Evolutionary conservation across 2,329 filamentous ascomycete species (phyloP), one percentile per base, ranked within the genome.

Genomic region (Scolecobasidium constrictum): DNA sequence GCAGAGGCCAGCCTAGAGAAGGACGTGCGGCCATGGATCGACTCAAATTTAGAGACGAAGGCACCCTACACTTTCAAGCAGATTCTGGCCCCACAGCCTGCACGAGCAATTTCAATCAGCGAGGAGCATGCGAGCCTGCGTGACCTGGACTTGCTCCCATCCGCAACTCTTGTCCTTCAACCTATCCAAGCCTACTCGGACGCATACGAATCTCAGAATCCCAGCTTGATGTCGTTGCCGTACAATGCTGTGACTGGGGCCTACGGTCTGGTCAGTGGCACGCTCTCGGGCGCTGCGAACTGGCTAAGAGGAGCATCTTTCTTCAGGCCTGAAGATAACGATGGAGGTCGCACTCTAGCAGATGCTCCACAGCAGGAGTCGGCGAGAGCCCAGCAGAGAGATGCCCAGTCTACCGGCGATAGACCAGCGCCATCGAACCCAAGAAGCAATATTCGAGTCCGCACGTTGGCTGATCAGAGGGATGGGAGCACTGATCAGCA

Each of bases 11-110:
- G 73, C 1, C 69, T 95, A 3, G 61, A 67, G 5, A 66, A 60
- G 5, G 75, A 85, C 35, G 79, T 96, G 1, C 75, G 90, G 5
- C 63, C 68, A 5, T 95, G 86, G 84, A 73, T 96, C 5, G 83
- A 90, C 43, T 66, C 72, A 44, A 68, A 74, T 26, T 68, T 76
- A 19, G 44, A 38, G 3, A 35, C 34, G 7, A 31, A 37, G n/a
- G 39, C 69, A 11, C 84, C 86, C 0, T 96, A 87, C 60, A 82
- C 73, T 11, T 88, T 96, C 64, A 86, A 87, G 55, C 77, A 93
- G 38, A 79, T 95, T 26, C 70, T 93, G 2, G 80, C 83, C 0
- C 88, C 88, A 0, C 65, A 78, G 16, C 85, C 86, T 2, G 92
- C 81, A 57, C 77, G 76, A 48, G 77, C 73, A 7, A 78, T 96